Evolutionary conservation across 345 rosid genomes (phyloP).

Genomic region (Raphanus sativus): DNA sequence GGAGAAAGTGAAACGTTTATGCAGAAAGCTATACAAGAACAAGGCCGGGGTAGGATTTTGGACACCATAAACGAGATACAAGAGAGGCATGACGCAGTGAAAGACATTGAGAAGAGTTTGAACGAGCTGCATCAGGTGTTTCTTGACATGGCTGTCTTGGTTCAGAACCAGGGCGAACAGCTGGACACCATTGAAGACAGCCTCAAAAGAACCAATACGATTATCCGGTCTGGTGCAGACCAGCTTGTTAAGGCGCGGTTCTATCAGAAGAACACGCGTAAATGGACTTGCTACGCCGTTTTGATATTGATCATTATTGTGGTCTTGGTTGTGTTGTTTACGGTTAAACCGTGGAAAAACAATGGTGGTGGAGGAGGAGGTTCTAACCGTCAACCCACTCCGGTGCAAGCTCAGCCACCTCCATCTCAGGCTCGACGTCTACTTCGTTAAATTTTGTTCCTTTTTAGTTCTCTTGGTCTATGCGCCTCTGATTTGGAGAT

Average conservation of each 20-base stretch:
- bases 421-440: slow-evolving; percentile 18
- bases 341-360: slow-evolving; percentile 67
- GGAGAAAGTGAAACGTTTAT: slow-evolving; percentile 88
- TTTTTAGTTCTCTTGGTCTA: neutral
- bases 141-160: slow-evolving; percentile 74
- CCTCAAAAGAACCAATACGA: slow-evolving; percentile 61
- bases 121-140: slow-evolving; percentile 87
- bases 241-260: slow-evolving; percentile 53
- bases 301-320: slow-evolving; percentile 62
- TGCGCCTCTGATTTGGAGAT: neutral
- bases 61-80: slow-evolving; percentile 79
- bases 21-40: slow-evolving; percentile 87
- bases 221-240: slow-evolving; percentile 53
- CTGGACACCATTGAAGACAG: slow-evolving; percentile 69
- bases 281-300: slow-evolving; percentile 72
- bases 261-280: slow-evolving; percentile 70
- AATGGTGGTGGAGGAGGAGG: slow-evolving; percentile 30
- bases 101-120: slow-evolving; percentile 71
- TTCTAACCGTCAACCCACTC: slow-evolving; percentile 20
- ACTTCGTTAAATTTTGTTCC: slow-evolving; percentile 21
- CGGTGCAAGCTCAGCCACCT: slow-evolving; percentile 36
- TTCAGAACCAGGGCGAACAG: slow-evolving; percentile 64
- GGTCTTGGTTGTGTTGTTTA: slow-evolving; percentile 61
- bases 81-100: slow-evolving; percentile 84
- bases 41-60: slow-evolving; percentile 75